These are phyloP conservation scores for Beauveria sp. DNA, from an alignment of 2,329 filamentous ascomycete species.

Conservation along the genomic window DNA sequence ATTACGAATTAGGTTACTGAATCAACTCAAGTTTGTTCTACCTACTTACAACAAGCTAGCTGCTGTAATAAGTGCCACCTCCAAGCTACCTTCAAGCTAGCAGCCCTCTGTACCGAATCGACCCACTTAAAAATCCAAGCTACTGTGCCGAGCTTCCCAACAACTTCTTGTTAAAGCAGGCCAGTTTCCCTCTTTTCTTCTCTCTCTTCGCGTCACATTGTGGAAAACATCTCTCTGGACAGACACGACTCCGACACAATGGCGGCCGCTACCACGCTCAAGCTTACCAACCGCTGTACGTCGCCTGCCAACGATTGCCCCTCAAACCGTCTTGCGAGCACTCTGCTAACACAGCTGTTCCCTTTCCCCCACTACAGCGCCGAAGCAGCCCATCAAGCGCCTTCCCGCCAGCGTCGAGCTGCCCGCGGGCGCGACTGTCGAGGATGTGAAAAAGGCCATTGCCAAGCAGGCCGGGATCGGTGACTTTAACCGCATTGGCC, in stretches of 20 bases:
- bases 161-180: neutral
- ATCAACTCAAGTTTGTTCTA: too few relatives aligned
- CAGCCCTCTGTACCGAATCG: neutral
- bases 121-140: slow-evolving; percentile 2
- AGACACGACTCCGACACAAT: slow-evolving; percentile 16
- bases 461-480: slow-evolving; percentile 42
- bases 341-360: neutral
- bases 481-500: slow-evolving; percentile 55
- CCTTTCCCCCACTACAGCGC: slow-evolving; percentile 23
- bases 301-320: neutral
- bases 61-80: neutral
- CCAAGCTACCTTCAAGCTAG: neutral
- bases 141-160: slow-evolving; percentile 8
- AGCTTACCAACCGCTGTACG: slow-evolving; percentile 35
- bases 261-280: slow-evolving; percentile 29
- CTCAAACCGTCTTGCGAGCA: neutral
- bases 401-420: slow-evolving; percentile 46
- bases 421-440: slow-evolving; percentile 44
- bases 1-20: too few relatives aligned
- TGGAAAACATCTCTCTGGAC: neutral
- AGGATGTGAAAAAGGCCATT: slow-evolving; percentile 50
- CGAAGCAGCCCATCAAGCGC: slow-evolving; percentile 44
- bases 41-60: neutral
- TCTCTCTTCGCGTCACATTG: neutral
- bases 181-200: neutral